A percentile compares a stretch with the other conserved stretches of the same genome.
phyloP scores from a whole-genome alignment of 768 basidiomycete species.

The Zangia roseola region DNA sequence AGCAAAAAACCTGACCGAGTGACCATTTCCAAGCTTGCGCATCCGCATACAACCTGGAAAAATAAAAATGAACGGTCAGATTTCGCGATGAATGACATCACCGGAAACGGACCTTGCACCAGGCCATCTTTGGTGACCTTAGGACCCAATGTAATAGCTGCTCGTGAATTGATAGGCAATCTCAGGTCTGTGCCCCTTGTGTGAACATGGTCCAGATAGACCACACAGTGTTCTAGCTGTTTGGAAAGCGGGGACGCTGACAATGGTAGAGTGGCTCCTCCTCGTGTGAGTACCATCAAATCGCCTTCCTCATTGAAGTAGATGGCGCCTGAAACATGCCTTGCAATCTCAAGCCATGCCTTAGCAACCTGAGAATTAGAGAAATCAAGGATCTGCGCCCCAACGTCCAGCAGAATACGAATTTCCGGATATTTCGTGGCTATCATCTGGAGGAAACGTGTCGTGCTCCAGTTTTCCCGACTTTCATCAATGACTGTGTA shows the following conservation, averaged over 20 bases:
- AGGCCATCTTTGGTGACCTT: too few species aligned
- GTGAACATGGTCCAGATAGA: constrained; percentile 39
- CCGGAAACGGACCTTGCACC: too few species aligned
- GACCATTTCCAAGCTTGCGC: constrained; percentile 44
- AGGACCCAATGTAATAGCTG: too few species aligned
- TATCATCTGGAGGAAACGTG: constrained; percentile 31
- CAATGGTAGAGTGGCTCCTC: constrained; percentile 20
- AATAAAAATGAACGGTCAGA: too few species aligned
- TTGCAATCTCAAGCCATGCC: constrained; percentile 39
- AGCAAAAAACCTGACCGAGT: constrained; percentile 46
- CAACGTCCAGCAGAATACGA: constrained; percentile 50
- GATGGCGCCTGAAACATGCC: constrained; percentile 26
- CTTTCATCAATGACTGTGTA: background rate
- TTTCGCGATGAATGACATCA: too few species aligned
- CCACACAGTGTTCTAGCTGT: constrained; percentile 29
- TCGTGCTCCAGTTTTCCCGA: too few species aligned
- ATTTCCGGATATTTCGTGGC: constrained; percentile 34
- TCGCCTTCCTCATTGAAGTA: constrained; percentile 31
- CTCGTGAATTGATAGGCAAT: constrained; percentile 16
- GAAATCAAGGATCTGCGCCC: constrained; percentile 53
- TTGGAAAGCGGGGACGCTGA: constrained; percentile 26
- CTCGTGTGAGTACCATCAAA: constrained; percentile 22
- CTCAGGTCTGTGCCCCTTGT: constrained; percentile 39
- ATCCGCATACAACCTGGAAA: constrained; percentile 51
- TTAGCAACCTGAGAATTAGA: constrained; percentile 38